Base-by-base conservation (phyloP, 2,329 filamentous ascomycete species). In the Lizonia empirigonia region DNA sequence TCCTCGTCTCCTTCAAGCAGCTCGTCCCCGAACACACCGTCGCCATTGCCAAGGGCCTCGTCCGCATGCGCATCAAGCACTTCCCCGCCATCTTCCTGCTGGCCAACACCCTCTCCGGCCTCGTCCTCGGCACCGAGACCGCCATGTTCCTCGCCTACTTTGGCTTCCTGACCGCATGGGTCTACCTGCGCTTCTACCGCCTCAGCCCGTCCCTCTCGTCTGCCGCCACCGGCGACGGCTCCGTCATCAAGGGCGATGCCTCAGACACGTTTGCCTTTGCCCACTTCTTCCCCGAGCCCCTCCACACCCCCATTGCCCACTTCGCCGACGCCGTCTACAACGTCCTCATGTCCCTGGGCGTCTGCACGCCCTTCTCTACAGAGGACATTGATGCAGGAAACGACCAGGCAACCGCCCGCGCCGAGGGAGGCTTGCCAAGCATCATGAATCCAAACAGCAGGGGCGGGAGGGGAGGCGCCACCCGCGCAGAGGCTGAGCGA, bases 1-100 rank as follows among this genome's bases (percentile, higher is more conserved):
- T 97, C 78, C 88, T 99, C 55, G 90, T 97, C 65, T 90, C 93
- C 46, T 96, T 97, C 77, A 97, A 96, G 77, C 94, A 99, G 76
- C 89, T 99, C 40, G 89, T 97, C 27, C 94, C 94, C 18, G 92
- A 96, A 56, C 94, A 99, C 74, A 99, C 94, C 9, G 93, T 97
- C 44, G 94, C 93, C 4, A 84, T 99, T 51, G 93, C 96, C 78
- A 88, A 89, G 59, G 91, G 91, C 58, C 78, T 96, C 55, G 73
- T 97, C 52, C 96, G 94, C 53, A 85, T 97, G 73, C 89, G 93
- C 62, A 91, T 99, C 46, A 86, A 87, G 71, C 85, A 88, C 71
- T 87, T 88, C 78, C 96, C 77, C 57, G 94, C 77, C 80, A 89
- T 85, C 72, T 96, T 82, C 78, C 85, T 82, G 58, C 73, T 90